A percentile compares a stretch with the other conserved stretches of the same genome.
Evolutionary conservation across 768 basidiomycete species (phyloP).

Genomic region (Tubosaeta sp.): DNA sequence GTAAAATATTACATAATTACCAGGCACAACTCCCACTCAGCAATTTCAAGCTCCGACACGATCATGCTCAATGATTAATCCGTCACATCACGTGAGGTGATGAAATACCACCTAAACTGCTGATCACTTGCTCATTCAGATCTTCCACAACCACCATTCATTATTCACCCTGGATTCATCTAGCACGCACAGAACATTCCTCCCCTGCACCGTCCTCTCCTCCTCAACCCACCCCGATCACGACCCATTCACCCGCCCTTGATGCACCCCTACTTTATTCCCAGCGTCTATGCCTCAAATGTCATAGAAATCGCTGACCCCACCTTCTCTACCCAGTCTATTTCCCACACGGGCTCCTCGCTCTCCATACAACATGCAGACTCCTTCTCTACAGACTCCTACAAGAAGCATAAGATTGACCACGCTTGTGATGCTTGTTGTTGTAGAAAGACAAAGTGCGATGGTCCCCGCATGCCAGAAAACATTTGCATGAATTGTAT

Average conservation of each 20-base stretch:
- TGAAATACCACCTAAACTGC: not conserved
- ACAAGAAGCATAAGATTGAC: conserved; percentile 45
- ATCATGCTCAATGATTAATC: not conserved
- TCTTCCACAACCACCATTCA: not conserved
- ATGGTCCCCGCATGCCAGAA: conserved; percentile 49
- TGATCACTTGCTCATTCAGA: not conserved
- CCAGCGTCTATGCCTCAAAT: conserved; percentile 16
- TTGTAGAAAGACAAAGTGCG: conserved; percentile 56
- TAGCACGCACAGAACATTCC: not conserved
- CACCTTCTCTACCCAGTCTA: not conserved
- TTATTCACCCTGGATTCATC: not conserved
- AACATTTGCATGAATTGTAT: conserved; percentile 57
- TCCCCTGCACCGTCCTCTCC: not conserved
- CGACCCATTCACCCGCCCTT: not conserved
- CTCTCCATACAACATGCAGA: conserved; percentile 7
- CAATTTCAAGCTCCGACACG: not conserved
- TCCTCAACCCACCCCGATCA: not conserved
- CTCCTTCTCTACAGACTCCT: conserved; percentile 13
- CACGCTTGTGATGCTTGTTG: conserved; percentile 60
- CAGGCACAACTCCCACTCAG: not conserved
- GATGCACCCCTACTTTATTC: conserved; percentile 21
- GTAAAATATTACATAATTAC: not conserved
- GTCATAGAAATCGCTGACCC: conserved; percentile 27
- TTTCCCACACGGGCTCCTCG: conserved; percentile 4
- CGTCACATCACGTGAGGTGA: not conserved